These are phyloP conservation scores for Coemansia sp. DNA, from an alignment of 192 early-diverging fungal genomes.

Conservation along the genomic window DNA sequence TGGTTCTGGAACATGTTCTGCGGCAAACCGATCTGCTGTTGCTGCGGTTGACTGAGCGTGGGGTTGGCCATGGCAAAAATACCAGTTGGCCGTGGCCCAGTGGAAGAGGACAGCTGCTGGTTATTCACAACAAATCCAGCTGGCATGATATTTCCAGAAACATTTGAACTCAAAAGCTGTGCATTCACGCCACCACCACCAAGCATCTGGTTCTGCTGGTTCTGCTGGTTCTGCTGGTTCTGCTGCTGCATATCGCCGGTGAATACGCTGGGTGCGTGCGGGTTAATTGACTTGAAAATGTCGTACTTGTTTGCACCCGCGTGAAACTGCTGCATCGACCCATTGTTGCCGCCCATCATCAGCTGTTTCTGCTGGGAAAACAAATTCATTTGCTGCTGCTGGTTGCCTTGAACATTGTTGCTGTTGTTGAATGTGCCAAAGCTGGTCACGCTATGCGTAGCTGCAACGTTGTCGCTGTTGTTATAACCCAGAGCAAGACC, in stretches of 20 bases:
- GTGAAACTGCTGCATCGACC: constrained; percentile 3
- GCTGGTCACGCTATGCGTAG: constrained; percentile 34
- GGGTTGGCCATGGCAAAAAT: constrained; percentile 48
- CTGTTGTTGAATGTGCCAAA: constrained; percentile 31
- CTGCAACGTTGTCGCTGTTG: constrained; percentile 13
- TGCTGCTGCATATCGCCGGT: constrained; percentile 18
- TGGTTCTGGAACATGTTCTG: constrained; percentile 26
- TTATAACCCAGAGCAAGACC: constrained; percentile 14
- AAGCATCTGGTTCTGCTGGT: constrained; percentile 25
- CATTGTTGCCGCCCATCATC: constrained; percentile 15
- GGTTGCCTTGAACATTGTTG: constrained; percentile 10
- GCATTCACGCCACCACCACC: constrained; percentile 3
- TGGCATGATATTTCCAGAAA: constrained; percentile 12
- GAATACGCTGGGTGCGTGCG: constrained; percentile 44
- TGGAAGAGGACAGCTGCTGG: constrained; percentile 6
- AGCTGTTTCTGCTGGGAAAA: constrained; percentile 13
- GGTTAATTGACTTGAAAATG: constrained; percentile 46
- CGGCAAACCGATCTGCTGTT: constrained; percentile 14
- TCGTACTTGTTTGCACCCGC: constrained; percentile 37
- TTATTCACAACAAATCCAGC: constrained; percentile 10
- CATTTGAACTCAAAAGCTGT: constrained; percentile 9
- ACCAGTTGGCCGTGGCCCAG: constrained; percentile 21
- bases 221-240: not conserved
- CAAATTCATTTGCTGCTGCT: constrained; percentile 25
- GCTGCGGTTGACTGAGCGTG: constrained; percentile 27